These are phyloP conservation scores for Picea abies DNA, from an alignment of 83 land plant genomes.

Conservation along the genomic window DNA sequence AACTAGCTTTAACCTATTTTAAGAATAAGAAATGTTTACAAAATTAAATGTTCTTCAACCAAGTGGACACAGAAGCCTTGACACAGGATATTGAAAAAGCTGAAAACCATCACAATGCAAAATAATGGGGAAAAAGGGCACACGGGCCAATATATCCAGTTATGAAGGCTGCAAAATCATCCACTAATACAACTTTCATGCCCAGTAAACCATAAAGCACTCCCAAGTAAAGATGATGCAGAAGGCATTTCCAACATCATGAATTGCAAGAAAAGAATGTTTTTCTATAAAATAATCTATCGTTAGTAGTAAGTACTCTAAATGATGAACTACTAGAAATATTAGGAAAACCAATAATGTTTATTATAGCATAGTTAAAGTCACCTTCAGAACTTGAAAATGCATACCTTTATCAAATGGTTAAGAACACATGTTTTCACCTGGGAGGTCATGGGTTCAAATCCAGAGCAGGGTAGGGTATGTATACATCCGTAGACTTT, in stretches of 20 bases:
- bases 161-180: slow-evolving; percentile 52
- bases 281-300: neutral
- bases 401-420: too few relatives aligned
- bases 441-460: too few relatives aligned
- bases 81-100: neutral
- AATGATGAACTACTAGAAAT: too few relatives aligned
- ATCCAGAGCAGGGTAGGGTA: too few relatives aligned
- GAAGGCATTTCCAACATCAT: slow-evolving; percentile 9
- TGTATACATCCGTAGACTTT: too few relatives aligned
- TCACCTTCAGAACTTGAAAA: too few relatives aligned
- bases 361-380: too few relatives aligned
- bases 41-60: neutral
- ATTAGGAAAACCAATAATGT: too few relatives aligned
- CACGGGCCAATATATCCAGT: slow-evolving; percentile 52
- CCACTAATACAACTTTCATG: slow-evolving; percentile 44
- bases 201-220: slow-evolving; percentile 49
- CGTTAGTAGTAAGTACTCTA: too few relatives aligned
- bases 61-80: neutral
- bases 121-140: slow-evolving; percentile 12
- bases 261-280: neutral
- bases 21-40: neutral
- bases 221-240: slow-evolving; percentile 55
- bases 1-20: neutral
- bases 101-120: neutral
- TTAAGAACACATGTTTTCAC: too few relatives aligned